These are phyloP conservation scores for maize (Zea mays) DNA, from an alignment of 176 grass and related monocot genomes.

Conservation along the genomic window DNA sequence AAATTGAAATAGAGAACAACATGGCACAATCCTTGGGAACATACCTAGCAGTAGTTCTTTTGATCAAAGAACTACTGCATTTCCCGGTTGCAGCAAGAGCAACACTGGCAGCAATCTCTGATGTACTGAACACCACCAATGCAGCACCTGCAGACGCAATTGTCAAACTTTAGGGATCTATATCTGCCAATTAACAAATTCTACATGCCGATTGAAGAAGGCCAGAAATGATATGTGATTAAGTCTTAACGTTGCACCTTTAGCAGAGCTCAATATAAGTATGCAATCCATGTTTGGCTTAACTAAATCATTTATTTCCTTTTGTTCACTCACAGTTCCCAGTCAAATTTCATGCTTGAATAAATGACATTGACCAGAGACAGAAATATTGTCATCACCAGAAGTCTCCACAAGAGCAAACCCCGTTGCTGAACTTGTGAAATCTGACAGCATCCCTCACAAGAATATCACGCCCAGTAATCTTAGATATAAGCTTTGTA, in stretches of 20 bases:
- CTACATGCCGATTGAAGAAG: neutral
- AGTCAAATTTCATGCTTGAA: constrained; percentile 24
- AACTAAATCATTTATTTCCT: neutral
- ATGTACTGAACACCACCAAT: constrained; percentile 75
- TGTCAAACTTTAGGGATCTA: constrained; percentile 21
- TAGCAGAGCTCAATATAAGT: constrained; percentile 65
- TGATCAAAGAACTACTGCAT: constrained; percentile 49
- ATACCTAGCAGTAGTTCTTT: constrained; percentile 47
- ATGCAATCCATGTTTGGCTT: neutral
- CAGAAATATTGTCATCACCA: constrained; percentile 43
- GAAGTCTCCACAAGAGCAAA: constrained; percentile 70
- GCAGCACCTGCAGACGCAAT: constrained; percentile 58
- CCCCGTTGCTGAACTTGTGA: constrained; percentile 62
- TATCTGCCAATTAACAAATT: constrained; percentile 20
- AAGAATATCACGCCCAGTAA: constrained; percentile 66
- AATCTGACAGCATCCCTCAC: constrained; percentile 66
- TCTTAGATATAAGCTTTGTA: constrained; percentile 71
- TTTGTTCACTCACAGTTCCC: neutral
- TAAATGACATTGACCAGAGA: neutral
- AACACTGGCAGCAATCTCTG: constrained; percentile 74
- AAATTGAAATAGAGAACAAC: neutral
- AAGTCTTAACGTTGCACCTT: constrained; percentile 49
- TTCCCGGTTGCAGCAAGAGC: constrained; percentile 54
- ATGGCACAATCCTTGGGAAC: neutral
- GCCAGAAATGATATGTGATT: neutral